A percentile compares a stretch with the other conserved stretches of the same genome.
Evolutionary conservation across 202 grass and related monocot species (phyloP).

Genomic region (Brachypodium distachyon): DNA sequence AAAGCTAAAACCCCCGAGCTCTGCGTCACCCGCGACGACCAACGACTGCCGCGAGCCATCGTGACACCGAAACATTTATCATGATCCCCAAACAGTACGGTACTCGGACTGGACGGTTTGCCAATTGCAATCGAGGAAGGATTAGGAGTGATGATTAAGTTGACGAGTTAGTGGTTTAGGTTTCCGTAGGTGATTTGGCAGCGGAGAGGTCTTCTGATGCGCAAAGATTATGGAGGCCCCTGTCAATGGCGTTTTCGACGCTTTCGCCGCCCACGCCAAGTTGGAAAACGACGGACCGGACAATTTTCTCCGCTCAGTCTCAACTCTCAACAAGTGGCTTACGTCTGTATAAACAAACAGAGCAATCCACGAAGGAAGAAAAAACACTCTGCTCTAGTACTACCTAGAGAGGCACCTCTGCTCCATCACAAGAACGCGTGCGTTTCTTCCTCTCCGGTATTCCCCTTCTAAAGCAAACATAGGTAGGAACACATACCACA

Average conservation of each 20-base stretch:
- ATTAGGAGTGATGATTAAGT: not conserved
- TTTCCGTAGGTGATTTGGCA: not conserved
- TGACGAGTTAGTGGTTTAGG: not conserved
- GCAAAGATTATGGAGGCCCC: not conserved
- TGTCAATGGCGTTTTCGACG: conserved; percentile 18
- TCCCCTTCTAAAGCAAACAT: no score
- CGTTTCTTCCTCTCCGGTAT: not conserved
- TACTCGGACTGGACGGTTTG: not conserved
- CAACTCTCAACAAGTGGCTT: not conserved
- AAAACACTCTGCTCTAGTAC: not conserved
- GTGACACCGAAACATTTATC: not conserved
- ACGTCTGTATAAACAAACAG: not conserved
- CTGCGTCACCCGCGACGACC: conserved; percentile 12
- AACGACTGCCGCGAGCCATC: not conserved
- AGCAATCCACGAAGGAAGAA: not conserved
- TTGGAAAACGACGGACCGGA: conserved; percentile 10
- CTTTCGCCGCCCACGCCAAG: conserved; percentile 18
- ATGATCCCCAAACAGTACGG: no score
- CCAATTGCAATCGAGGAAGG: not conserved
- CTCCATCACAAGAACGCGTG: not conserved
- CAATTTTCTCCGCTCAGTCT: not conserved
- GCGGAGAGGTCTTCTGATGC: not conserved
- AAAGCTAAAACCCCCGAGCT: no score
- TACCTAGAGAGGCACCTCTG: not conserved
- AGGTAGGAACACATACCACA: not conserved